These are phyloP conservation scores for Rhodamnia rubescens DNA, from an alignment of 345 rosid genomes.

Conservation along the genomic window DNA sequence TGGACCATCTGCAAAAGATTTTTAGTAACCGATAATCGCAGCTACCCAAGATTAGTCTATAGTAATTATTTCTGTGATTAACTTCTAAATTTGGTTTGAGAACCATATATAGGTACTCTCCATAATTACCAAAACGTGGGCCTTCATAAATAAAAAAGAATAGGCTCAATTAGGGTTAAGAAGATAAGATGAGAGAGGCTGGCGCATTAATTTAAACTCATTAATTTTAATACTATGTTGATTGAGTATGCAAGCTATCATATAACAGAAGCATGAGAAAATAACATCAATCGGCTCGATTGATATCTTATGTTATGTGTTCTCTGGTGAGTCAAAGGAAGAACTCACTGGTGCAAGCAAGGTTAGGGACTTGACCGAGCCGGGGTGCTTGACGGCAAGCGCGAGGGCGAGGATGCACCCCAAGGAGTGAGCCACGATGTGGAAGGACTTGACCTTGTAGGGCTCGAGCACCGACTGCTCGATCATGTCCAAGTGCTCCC, in stretches of 20 bases:
- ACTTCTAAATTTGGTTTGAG: no score
- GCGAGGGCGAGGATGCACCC: constrained; percentile 98
- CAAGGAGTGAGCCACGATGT: constrained; percentile 93
- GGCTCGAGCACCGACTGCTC: constrained; percentile 62
- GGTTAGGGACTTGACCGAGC: constrained; percentile 78
- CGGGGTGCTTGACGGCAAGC: constrained; percentile 72
- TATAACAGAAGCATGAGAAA: neutral
- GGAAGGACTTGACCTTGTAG: constrained; percentile 69
- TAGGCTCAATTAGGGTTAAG: no score
- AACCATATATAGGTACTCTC: no score
- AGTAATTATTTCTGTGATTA: neutral
- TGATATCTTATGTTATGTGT: neutral
- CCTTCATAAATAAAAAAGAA: no score
- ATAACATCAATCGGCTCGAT: neutral
- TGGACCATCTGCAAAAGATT: neutral
- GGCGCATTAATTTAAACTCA: neutral
- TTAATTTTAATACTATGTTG: neutral
- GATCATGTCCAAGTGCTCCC: constrained; percentile 89
- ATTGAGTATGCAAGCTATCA: neutral
- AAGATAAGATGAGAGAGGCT: no score
- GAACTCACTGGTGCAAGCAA: constrained; percentile 82
- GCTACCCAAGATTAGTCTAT: neutral
- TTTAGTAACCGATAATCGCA: neutral
- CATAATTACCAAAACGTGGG: no score
- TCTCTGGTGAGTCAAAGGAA: neutral